Evolutionary conservation across 345 rosid species (phyloP), one percentile per base, ranked within the genome.

Genomic region (Rhodomyrtus tomentosa): DNA sequence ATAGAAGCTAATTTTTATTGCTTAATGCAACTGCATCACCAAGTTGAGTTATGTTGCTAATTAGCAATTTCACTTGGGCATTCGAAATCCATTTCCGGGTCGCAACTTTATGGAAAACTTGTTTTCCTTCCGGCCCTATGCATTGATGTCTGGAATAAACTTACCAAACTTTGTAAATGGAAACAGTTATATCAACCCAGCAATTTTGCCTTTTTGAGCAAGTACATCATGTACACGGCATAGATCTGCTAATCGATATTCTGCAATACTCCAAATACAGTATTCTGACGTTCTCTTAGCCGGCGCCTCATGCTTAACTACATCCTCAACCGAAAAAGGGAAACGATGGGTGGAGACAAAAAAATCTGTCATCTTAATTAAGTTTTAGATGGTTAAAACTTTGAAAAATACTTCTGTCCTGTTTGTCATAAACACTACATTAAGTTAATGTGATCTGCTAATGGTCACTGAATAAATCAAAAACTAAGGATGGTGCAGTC

Each of bases 41-140:
- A 20, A 36, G 18, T 73, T 16, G 24, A 59, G 15, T 48, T 21
- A 10, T n/a, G n/a, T n/a, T n/a, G n/a, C n/a, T n/a, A n/a, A n/a
- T n/a, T n/a, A n/a, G n/a, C n/a, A n/a, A n/a, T n/a, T n/a, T n/a
- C 6, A 42, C n/a, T 68, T 36, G 13, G 14, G 25, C 72, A 51
- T 24, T 58, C 59, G n/a, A 27, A 42, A 40, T 58, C 45, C 45
- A 68, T 32, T 68, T 36, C 45, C 3, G 7, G 45, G 76, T 68
- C 25, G 6, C 45, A n/a, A n/a, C n/a, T n/a, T n/a, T n/a, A n/a
- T n/a, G n/a, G n/a, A n/a, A n/a, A n/a, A n/a, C n/a, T n/a, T n/a
- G n/a, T n/a, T n/a, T n/a, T n/a, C n/a, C n/a, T n/a, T n/a, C n/a
- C 1, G 24, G 42, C 24, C 3, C 10, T 6, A 32, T 0, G 24